Percentiles rank a stretch among this genome's conserved stretches.
Evolutionary conservation across 495 filamentous ascomycete species (phyloP).

Genomic region (Penicillium lagena): DNA sequence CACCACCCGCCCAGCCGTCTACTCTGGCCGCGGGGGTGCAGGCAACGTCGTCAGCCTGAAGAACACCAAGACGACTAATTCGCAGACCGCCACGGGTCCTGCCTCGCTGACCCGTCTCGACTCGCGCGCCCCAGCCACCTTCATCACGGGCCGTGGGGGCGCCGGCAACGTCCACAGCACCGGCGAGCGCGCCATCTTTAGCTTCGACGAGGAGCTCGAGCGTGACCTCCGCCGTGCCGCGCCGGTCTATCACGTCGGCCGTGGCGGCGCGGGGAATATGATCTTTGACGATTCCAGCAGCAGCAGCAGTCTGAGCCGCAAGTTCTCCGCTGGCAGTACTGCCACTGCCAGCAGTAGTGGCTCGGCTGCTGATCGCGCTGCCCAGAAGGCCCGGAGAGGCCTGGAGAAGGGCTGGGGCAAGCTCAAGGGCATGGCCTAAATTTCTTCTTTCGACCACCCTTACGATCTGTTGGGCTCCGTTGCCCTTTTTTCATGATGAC

Average conservation of each 20-base stretch:
- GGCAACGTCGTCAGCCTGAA: slow-evolving; percentile 74
- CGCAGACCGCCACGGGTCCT: slow-evolving; percentile 45
- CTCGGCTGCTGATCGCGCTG: slow-evolving; percentile 34
- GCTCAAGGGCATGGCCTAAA: slow-evolving; percentile 34
- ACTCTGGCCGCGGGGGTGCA: slow-evolving; percentile 80
- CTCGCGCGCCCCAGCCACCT: slow-evolving; percentile 40
- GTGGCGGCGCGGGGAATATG: slow-evolving; percentile 85
- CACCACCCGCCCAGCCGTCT: slow-evolving; percentile 52
- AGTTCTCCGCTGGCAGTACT: slow-evolving; percentile 32
- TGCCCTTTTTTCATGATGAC: background rate
- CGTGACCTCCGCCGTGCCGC: slow-evolving; percentile 57
- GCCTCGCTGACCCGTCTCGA: slow-evolving; percentile 42
- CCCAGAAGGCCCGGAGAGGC: slow-evolving; percentile 33
- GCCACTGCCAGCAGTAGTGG: slow-evolving; percentile 31
- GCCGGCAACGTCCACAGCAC: slow-evolving; percentile 77
- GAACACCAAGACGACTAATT: slow-evolving; percentile 52
- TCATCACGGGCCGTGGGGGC: slow-evolving; percentile 79
- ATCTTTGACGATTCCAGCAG: slow-evolving; percentile 34
- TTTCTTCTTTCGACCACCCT: background rate
- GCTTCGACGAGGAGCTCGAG: slow-evolving; percentile 87
- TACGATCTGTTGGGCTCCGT: no score
- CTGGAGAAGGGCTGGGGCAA: slow-evolving; percentile 42
- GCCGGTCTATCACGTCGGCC: slow-evolving; percentile 74
- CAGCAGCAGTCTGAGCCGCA: slow-evolving; percentile 28
- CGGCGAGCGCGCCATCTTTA: slow-evolving; percentile 66